Conservation (phyloP, 176 grass and related monocot species). For the Secale cereale region DNA sequence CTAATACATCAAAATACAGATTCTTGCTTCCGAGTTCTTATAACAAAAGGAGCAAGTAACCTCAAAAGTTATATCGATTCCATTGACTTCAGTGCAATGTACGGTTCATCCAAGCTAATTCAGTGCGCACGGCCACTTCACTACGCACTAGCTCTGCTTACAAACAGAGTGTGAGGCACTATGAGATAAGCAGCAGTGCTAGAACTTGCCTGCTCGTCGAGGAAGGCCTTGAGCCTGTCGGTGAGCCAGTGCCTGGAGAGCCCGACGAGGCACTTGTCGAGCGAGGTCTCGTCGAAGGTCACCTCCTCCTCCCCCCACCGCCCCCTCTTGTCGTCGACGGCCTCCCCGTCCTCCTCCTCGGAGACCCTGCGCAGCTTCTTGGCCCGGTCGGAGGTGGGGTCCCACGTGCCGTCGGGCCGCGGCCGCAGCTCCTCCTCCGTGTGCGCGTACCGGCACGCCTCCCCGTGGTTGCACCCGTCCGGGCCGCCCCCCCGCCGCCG, state of each 20-base stretch:
- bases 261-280: constrained; percentile 87
- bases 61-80: not conserved
- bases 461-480: constrained; percentile 73
- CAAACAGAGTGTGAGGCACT: not conserved
- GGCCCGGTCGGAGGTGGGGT: constrained; percentile 71
- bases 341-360: constrained; percentile 16
- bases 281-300: constrained; percentile 41
- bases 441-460: constrained; percentile 78
- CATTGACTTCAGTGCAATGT: not conserved
- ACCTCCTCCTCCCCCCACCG: constrained; percentile 1
- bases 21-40: not conserved
- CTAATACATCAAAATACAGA: not conserved
- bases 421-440: constrained; percentile 82
- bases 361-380: constrained; percentile 47
- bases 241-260: constrained; percentile 58
- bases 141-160: not conserved
- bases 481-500: constrained; percentile 33
- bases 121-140: not conserved
- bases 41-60: not conserved
- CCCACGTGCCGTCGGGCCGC: constrained; percentile 77
- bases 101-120: not conserved
- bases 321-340: not conserved
- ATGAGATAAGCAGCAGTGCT: not conserved
- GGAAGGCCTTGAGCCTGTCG: constrained; percentile 65
- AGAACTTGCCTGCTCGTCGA: constrained; percentile 58